These are phyloP conservation scores for Phyllosticta ampelicida DNA, from an alignment of 2,329 filamentous ascomycete species.

Conservation along the genomic window DNA sequence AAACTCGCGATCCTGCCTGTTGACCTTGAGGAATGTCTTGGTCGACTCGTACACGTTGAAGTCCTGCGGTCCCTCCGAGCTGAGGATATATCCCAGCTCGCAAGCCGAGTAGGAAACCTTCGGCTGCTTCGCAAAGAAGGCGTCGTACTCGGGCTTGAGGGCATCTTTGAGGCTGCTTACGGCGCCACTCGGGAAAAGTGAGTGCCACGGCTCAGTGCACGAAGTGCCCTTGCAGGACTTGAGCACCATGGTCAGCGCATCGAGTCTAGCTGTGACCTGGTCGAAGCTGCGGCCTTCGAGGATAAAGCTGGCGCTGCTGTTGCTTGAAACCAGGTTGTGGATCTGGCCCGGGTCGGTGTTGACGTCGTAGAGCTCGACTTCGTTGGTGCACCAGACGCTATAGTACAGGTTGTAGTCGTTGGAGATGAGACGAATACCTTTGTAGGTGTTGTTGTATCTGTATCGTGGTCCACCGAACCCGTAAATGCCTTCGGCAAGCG, in stretches of 20 bases:
- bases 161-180: constrained; percentile 45
- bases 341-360: constrained; percentile 23
- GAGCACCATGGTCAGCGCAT: constrained; percentile 48
- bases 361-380: constrained; percentile 56
- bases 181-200: constrained; percentile 43
- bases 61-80: constrained; percentile 38
- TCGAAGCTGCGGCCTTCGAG: constrained; percentile 13
- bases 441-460: constrained; percentile 48
- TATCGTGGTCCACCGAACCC: not conserved
- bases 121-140: constrained; percentile 42
- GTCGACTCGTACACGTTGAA: not conserved
- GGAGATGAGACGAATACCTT: constrained; percentile 45
- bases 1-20: not conserved
- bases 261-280: constrained; percentile 27
- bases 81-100: constrained; percentile 45
- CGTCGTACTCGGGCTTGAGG: constrained; percentile 37
- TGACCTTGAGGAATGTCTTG: constrained; percentile 1
- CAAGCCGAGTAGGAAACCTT: constrained; percentile 45
- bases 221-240: constrained; percentile 48
- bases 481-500: constrained; percentile 1
- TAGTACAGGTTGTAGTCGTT: constrained; percentile 52
- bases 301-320: not conserved
- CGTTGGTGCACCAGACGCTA: constrained; percentile 57
- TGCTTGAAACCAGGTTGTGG: constrained; percentile 26
- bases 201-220: constrained; percentile 47